Percentiles rank a stretch among this genome's conserved stretches.
These are phyloP conservation scores for Fraxinus cuspidata DNA, from an alignment of 257 asterid genomes.

Conservation along the genomic window DNA sequence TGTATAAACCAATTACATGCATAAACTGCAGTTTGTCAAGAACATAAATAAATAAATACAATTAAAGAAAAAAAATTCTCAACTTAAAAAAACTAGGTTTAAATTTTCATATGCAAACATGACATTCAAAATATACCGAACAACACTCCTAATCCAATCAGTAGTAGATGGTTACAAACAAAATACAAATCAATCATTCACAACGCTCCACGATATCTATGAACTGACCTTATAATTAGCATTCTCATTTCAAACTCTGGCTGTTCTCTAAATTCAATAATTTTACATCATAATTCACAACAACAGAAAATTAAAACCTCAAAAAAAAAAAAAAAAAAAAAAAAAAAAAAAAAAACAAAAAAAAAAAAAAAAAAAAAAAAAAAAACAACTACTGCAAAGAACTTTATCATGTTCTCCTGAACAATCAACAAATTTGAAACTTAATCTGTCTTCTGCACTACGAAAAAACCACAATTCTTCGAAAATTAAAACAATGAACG, in stretches of 20 bases:
- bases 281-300: background rate
- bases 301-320: background rate
- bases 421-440: background rate
- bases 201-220: background rate
- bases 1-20: background rate
- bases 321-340: background rate
- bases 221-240: background rate
- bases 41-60: background rate
- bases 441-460: background rate
- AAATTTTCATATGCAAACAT: background rate
- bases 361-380: background rate
- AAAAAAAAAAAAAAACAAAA: background rate
- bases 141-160: background rate
- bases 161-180: background rate
- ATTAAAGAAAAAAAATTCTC: background rate
- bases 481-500: background rate
- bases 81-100: background rate
- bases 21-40: background rate
- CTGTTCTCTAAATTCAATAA: background rate
- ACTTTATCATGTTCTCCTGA: background rate
- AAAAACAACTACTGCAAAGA: background rate
- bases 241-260: constrained; percentile 1
- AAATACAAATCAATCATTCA: background rate
- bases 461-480: background rate
- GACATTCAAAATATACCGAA: background rate